Conservation (phyloP, 306 rosid genomes). For the Clitoria ternatea region DNA sequence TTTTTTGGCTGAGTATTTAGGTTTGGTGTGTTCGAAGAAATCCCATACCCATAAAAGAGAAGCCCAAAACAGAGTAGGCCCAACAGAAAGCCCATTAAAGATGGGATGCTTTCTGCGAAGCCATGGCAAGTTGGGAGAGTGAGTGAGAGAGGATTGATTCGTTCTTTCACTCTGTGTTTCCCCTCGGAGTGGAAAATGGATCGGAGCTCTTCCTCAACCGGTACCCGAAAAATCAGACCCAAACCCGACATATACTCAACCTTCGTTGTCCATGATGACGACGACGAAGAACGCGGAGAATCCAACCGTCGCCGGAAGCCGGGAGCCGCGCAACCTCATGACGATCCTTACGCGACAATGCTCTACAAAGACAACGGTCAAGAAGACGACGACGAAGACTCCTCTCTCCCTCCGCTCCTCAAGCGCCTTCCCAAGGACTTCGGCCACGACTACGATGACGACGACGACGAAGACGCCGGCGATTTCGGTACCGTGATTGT, state of each 20-base stretch:
- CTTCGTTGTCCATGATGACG: constrained; percentile 62
- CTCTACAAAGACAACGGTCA: constrained; percentile 58
- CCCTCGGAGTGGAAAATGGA: constrained; percentile 48
- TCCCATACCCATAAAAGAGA: neutral
- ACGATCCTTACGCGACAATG: constrained; percentile 74
- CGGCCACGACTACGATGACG: constrained; percentile 87
- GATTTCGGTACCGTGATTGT: constrained; percentile 80
- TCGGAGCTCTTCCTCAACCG: constrained; percentile 39
- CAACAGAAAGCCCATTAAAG: constrained; percentile 1
- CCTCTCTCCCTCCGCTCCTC: constrained; percentile 92
- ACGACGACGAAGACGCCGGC: constrained; percentile 43
- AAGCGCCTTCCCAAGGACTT: constrained; percentile 91
- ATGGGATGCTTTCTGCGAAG: neutral
- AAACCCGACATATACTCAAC: constrained; percentile 72
- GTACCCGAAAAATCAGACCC: constrained; percentile 43
- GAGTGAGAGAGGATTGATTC: neutral
- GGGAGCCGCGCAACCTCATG: constrained; percentile 24
- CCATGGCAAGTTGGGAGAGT: neutral
- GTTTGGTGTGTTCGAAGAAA: no score
- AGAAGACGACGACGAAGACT: constrained; percentile 55
- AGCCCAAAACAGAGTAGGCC: neutral
- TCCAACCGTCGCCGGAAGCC: constrained; percentile 25
- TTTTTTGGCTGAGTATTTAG: no score
- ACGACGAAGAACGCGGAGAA: constrained; percentile 34
- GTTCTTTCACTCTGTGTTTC: neutral